These are phyloP conservation scores for Coemansia sp. DNA, from an alignment of 192 early-diverging fungal genomes.

Conservation along the genomic window DNA sequence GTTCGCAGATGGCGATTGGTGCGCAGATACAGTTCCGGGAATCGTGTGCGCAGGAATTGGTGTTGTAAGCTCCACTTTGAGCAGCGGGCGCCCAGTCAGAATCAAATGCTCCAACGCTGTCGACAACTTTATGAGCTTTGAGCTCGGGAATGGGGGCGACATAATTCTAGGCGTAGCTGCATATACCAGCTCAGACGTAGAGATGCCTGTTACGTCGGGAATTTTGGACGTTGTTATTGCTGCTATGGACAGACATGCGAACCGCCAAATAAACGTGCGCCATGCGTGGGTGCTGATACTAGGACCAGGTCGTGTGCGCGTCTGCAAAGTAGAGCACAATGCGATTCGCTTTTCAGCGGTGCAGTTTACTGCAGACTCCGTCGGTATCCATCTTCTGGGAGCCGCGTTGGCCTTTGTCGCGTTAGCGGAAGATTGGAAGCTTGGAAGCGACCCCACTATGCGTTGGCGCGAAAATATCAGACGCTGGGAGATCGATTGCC, in stretches of 20 bases:
- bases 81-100: neutral
- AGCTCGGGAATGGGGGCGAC: neutral
- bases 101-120: constrained; percentile 14
- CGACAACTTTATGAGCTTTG: neutral
- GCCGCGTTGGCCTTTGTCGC: constrained; percentile 13
- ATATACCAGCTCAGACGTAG: neutral
- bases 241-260: constrained; percentile 36
- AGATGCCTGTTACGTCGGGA: constrained; percentile 35
- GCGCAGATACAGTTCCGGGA: constrained; percentile 5
- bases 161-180: neutral
- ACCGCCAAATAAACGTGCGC: constrained; percentile 28
- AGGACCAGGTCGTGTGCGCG: constrained; percentile 24
- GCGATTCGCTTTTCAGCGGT: constrained; percentile 31
- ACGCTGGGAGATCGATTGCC: constrained; percentile 47
- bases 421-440: constrained; percentile 34
- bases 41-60: neutral
- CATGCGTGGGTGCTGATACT: constrained; percentile 34
- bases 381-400: constrained; percentile 4
- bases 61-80: neutral
- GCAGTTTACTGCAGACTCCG: too few relatives aligned
- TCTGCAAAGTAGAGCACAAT: constrained; percentile 43
- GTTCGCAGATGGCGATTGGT: neutral
- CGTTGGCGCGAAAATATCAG: constrained; percentile 26
- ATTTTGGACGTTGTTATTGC: constrained; percentile 33
- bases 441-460: constrained; percentile 50